A percentile compares a stretch with the other conserved stretches of the same genome.
phyloP scores from a whole-genome alignment of 768 basidiomycete species.

The Termitomyces sp. region DNA sequence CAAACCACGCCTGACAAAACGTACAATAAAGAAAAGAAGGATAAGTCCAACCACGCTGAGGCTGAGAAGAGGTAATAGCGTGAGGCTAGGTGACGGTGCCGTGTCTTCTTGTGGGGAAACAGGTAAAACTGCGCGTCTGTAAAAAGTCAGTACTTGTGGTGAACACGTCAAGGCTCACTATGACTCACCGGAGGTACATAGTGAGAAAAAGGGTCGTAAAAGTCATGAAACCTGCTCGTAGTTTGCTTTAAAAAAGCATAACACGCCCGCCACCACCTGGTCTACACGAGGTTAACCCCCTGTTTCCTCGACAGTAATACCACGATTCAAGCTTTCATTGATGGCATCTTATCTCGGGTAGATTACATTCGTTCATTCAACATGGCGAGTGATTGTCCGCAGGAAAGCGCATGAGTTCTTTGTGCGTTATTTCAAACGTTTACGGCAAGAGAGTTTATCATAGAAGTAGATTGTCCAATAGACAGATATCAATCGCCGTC shows the following conservation, averaged over 20 bases:
- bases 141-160: neutral
- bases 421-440: neutral
- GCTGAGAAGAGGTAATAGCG: conserved; percentile 12
- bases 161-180: neutral
- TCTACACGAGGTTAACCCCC: conserved; percentile 12
- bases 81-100: conserved; percentile 7
- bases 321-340: conserved; percentile 6
- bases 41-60: conserved; percentile 11
- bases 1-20: conserved; percentile 11
- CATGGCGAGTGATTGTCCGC: no score
- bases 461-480: neutral
- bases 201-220: conserved; percentile 7
- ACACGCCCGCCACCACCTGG: conserved; percentile 11
- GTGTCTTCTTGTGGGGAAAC: conserved; percentile 4
- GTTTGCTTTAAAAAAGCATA: conserved; percentile 10
- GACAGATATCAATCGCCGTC: neutral
- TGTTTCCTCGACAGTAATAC: neutral
- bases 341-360: conserved; percentile 13
- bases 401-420: neutral
- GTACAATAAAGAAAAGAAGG: conserved; percentile 11
- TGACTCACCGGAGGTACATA: conserved; percentile 11
- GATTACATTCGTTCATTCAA: neutral
- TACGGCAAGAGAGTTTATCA: neutral
- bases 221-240: conserved; percentile 6
- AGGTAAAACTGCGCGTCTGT: conserved; percentile 11